Evolutionary conservation across 2,329 filamentous ascomycete species (phyloP).

Genomic region (Exophiala alcalophila): DNA sequence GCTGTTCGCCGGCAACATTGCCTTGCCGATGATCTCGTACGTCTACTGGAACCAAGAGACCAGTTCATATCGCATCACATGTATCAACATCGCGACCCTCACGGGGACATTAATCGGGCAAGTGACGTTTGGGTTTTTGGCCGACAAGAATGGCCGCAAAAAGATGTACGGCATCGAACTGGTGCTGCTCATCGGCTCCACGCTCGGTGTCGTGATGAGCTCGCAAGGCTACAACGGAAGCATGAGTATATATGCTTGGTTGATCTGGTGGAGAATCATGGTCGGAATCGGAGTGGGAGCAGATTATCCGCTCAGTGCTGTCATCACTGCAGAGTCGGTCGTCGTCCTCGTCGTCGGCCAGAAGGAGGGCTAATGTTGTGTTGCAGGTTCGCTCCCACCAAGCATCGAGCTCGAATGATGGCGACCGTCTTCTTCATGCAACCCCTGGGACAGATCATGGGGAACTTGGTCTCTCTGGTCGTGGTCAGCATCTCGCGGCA

Average conservation of each 20-base stretch:
- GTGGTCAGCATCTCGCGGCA: slow-evolving; percentile 37
- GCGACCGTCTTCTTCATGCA: slow-evolving; percentile 68
- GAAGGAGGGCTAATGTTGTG: too few species aligned
- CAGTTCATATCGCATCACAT: slow-evolving; percentile 37
- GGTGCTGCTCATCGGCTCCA: slow-evolving; percentile 47
- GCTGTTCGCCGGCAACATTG: slow-evolving; percentile 51
- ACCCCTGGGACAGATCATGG: slow-evolving; percentile 63
- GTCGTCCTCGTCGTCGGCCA: background rate
- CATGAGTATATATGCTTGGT: slow-evolving; percentile 46
- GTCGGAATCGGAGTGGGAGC: slow-evolving; percentile 60
- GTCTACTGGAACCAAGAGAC: slow-evolving; percentile 47
- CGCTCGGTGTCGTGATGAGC: slow-evolving; percentile 47
- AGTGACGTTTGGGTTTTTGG: slow-evolving; percentile 47
- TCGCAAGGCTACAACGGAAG: slow-evolving; percentile 43
- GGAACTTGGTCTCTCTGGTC: slow-evolving; percentile 59
- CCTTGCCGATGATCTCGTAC: slow-evolving; percentile 49
- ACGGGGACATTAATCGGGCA: slow-evolving; percentile 49
- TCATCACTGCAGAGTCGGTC: slow-evolving; percentile 65
- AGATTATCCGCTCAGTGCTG: slow-evolving; percentile 65
- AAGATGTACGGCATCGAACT: slow-evolving; percentile 53
- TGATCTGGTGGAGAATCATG: slow-evolving; percentile 49
- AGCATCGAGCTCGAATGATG: slow-evolving; percentile 65
- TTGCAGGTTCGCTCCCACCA: slow-evolving; percentile 51
- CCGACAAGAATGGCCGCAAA: slow-evolving; percentile 48
- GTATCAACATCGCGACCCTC: slow-evolving; percentile 48